Base-by-base conservation (phyloP, 352 stramenopile genomes). In the Aphanomyces stellatus region DNA sequence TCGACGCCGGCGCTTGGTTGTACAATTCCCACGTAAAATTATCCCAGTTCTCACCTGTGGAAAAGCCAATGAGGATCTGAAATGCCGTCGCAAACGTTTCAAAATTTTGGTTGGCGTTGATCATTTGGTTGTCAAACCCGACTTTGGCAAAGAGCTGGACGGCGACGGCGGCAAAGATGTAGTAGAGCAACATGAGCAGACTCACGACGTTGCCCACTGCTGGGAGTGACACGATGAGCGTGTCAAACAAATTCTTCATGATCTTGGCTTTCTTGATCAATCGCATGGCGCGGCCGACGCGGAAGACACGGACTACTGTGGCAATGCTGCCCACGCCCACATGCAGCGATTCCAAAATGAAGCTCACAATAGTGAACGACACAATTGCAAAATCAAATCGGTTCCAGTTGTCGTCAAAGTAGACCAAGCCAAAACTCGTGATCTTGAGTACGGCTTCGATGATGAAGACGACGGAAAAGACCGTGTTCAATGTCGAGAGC, bases 131-230 rank as follows among this genome's bases (percentile, higher is more conserved):
- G 43, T 81, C 72, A 0, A 48, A 69, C 22, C 78, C 78, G 2
- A 98, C 77, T 27, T 90, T 96, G 22, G 88, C 88, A 72, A 97
- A 98, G 34, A 97, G 77, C 73, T 98, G 88, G n/a, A 98, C 85
- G 2, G 88, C 90, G 80, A 96, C 88, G 0, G 93, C 91, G 48
- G 92, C 78, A 70, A 96, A 98, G 57, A 98, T 97, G 75, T 97
- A 98, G 13, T 97, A 74, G 71, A 98, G 85, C 7, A 98, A 71
- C 22, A 96, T 88, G 25, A 98, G 59, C 40, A 98, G 88, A 10
- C 80, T 90, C 35, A 82, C 89, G 62, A 98, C 93, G 70, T 98
- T 98, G 51, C 78, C 88, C 19, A 96, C 82, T 1, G 81, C 86
- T 33, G 91, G 92, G 0, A 98, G 76, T 31, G 87, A 79, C 15